Conservation (phyloP, 2,329 filamentous ascomycete genomes). For the Sporothrix brunneoviolacea region DNA sequence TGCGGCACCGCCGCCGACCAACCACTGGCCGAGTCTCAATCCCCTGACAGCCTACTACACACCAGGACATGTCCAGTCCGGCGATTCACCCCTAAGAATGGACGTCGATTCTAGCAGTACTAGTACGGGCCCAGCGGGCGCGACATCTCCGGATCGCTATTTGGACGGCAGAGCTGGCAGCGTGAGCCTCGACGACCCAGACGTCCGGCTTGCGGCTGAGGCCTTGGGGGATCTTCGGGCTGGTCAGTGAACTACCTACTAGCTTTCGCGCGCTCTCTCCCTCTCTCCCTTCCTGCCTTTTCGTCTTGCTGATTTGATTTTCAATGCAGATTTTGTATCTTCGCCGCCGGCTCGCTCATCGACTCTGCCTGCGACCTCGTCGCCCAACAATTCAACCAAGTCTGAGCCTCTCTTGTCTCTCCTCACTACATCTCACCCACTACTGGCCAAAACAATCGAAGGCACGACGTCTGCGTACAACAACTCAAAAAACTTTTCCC, state of each 20-base stretch:
- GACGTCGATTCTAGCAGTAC: conserved; percentile 40
- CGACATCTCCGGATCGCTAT: conserved; percentile 40
- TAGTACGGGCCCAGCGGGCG: conserved; percentile 24
- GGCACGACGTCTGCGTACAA: conserved; percentile 80
- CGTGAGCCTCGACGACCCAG: conserved; percentile 58
- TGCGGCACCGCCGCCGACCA: conserved; percentile 21
- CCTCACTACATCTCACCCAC: conserved; percentile 79
- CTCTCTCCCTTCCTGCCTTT: background rate
- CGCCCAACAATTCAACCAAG: conserved; percentile 32
- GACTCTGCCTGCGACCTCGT: conserved; percentile 29
- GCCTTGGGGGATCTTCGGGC: conserved; percentile 68
- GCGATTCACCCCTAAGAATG: conserved; percentile 42
- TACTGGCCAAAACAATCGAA: conserved; percentile 78
- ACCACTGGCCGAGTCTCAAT: conserved; percentile 44
- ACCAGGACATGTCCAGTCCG: conserved; percentile 36
- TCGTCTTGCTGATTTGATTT: conserved; percentile 17
- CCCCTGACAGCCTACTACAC: conserved; percentile 43
- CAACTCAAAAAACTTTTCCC: conserved; percentile 82
- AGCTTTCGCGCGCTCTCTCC: background rate
- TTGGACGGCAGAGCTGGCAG: conserved; percentile 41
- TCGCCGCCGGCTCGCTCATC: conserved; percentile 48
- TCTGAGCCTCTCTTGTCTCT: conserved; percentile 77
- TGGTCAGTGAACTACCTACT: conserved; percentile 42
- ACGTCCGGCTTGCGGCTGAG: conserved; percentile 65
- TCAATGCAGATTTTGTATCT: conserved; percentile 54